Evolutionary conservation across 2,329 filamentous ascomycete genomes (phyloP), one percentile per base, ranked within the genome.

Genomic region (Cordyceps farinosa): DNA sequence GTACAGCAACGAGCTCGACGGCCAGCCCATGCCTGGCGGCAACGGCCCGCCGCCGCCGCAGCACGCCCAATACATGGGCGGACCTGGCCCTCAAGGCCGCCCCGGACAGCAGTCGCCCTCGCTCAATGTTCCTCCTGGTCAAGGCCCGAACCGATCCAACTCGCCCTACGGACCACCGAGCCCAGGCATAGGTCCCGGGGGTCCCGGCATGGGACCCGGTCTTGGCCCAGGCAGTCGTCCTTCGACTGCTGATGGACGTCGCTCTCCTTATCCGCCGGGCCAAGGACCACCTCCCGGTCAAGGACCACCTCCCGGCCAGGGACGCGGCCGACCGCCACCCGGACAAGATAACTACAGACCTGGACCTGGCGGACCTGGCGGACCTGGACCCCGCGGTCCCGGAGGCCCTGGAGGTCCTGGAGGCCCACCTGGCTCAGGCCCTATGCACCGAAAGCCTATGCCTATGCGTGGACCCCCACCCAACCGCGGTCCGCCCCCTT

Each of bases 91-190:
- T 76, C 50, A 54, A 17, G 30, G 30, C 66, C 73, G 71, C 59
- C 71, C 69, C 51, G 74, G 76, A 54, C 76, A 74, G 48, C 71
- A 79, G 29, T 77, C 78, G 29, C 74, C 78, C n/a, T 75, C 77
- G 8, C 73, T 78, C 62, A 75, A 76, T 69, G 72, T 75, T 52
- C 74, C 78, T 30, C 71, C 36, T 36, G 47, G 73, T 42, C 76
- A 76, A 56, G 47, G 73, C 47, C 76, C 76, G 60, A 71, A 77
- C 65, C 77, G 75, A 64, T 79, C 82, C 45, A 74, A 76, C 51
- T 67, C 74, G 61, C 67, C 71, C 61, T 69, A 72, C 67, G 68
- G 75, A 60, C 63, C 74, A 55, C 67, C 72, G 59, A 72, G 71
- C 68, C 68, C 73, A 64, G 65, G 77, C 67, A 64, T 71, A 57